Conservation (phyloP, 371 early-diverging fungal genomes). For the Mucor irregularis region DNA sequence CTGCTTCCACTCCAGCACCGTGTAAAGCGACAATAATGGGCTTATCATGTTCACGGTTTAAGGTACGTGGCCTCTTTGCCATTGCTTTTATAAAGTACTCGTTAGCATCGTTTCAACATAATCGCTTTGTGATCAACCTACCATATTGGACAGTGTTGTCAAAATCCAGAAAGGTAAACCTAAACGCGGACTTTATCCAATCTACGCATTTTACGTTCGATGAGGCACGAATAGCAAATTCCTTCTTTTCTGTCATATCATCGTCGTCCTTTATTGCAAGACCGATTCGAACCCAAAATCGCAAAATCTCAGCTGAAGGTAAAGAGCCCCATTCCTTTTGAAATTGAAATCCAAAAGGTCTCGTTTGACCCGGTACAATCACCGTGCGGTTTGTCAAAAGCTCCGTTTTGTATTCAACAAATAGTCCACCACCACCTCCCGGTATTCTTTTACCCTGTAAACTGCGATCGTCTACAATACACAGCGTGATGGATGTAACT, state of each 20-base stretch:
- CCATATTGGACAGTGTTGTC: slow-evolving; percentile 68
- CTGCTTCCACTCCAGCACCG: slow-evolving; percentile 59
- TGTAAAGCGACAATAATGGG: slow-evolving; percentile 71
- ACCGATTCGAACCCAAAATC: slow-evolving; percentile 15
- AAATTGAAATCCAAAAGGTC: slow-evolving; percentile 20
- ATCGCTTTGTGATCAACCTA: background rate
- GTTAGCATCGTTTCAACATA: background rate
- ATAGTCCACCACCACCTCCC: slow-evolving; percentile 4
- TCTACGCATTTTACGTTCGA: slow-evolving; percentile 9
- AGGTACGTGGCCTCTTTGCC: slow-evolving; percentile 17
- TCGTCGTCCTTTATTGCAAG: slow-evolving; percentile 1
- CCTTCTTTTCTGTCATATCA: background rate
- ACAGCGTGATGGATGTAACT: slow-evolving; percentile 12
- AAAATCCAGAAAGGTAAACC: slow-evolving; percentile 62
- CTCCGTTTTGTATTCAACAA: slow-evolving; percentile 17
- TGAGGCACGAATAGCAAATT: slow-evolving; percentile 13
- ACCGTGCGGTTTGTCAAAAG: background rate
- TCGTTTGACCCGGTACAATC: slow-evolving; percentile 14
- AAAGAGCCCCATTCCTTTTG: slow-evolving; percentile 10
- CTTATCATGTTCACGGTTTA: slow-evolving; percentile 17
- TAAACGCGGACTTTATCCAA: slow-evolving; percentile 15
- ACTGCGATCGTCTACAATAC: slow-evolving; percentile 14
- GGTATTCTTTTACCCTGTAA: background rate
- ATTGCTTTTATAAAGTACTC: slow-evolving; percentile 14
- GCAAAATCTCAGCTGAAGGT: slow-evolving; percentile 6